These are phyloP conservation scores for Lyophyllum shimeji DNA, from an alignment of 768 basidiomycete species.

Conservation along the genomic window DNA sequence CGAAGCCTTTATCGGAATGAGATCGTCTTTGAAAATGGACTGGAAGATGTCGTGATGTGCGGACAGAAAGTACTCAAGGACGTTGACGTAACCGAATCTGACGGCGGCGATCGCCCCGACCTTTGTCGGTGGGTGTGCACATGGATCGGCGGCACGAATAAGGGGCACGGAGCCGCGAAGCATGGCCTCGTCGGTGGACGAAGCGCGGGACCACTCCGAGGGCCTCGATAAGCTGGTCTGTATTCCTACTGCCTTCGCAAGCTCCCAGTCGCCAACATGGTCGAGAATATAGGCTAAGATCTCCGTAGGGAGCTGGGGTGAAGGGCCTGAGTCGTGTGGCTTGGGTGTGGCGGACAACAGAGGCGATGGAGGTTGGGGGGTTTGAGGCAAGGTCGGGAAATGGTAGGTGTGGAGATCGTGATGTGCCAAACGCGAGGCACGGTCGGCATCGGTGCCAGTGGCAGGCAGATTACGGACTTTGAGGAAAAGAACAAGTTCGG, in stretches of 20 bases:
- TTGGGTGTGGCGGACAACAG: conserved; percentile 28
- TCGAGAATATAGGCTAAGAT: conserved; percentile 77
- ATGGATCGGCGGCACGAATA: conserved; percentile 61
- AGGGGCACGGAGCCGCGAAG: conserved; percentile 59
- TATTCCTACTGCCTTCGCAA: conserved; percentile 73
- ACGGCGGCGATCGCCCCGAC: conserved; percentile 66
- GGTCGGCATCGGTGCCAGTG: conserved; percentile 59
- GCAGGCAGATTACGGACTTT: conserved; percentile 70
- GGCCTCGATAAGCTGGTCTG: conserved; percentile 69
- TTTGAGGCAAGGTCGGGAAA: conserved; percentile 40
- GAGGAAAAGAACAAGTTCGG: conserved; percentile 75
- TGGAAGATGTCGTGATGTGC: conserved; percentile 66
- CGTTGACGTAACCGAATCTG: conserved; percentile 72
- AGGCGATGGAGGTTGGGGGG: conserved; percentile 24
- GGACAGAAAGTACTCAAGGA: conserved; percentile 72
- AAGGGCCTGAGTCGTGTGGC: conserved; percentile 29
- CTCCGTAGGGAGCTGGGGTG: conserved; percentile 72
- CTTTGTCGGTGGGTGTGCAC: conserved; percentile 59
- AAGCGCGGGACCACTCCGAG: conserved; percentile 70
- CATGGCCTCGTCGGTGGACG: conserved; percentile 69
- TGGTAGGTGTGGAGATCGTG: conserved; percentile 76
- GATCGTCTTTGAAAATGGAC: conserved; percentile 59
- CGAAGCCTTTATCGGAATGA: conserved; percentile 79
- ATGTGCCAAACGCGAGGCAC: conserved; percentile 70
- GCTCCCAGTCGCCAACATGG: conserved; percentile 81